Evolutionary conservation across 805 yeast genomes (phyloP).

Genomic region (Schwanniomyces sp.): DNA sequence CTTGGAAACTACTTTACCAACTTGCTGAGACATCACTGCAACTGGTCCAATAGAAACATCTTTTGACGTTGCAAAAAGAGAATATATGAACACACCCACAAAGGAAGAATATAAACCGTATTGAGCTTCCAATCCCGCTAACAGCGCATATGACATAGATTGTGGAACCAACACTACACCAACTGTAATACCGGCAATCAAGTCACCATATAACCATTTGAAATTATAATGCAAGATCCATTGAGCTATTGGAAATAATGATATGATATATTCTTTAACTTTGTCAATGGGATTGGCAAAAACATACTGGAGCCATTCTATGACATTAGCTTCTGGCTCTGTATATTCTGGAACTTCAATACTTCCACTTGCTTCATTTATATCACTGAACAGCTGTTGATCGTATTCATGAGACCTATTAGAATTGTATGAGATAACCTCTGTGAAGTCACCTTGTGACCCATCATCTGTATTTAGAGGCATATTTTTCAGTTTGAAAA

Average conservation of each 20-base stretch:
- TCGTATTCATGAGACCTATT: slow-evolving; percentile 12
- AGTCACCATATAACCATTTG: slow-evolving; percentile 77
- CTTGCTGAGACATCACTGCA: slow-evolving; percentile 90
- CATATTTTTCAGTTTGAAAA: not conserved
- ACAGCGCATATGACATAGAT: slow-evolving; percentile 90
- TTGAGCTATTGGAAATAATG: slow-evolving; percentile 74
- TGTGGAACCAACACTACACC: slow-evolving; percentile 94
- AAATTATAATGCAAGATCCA: slow-evolving; percentile 86
- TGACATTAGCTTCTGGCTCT: slow-evolving; percentile 33
- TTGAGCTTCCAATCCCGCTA: slow-evolving; percentile 79
- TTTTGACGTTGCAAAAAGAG: slow-evolving; percentile 91
- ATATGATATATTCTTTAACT: slow-evolving; percentile 49
- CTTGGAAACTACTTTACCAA: slow-evolving; percentile 69
- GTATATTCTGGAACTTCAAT: slow-evolving; percentile 35
- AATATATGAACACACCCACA: slow-evolving; percentile 84
- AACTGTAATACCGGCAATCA: slow-evolving; percentile 90
- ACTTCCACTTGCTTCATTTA: not conserved
- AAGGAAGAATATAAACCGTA: slow-evolving; percentile 91
- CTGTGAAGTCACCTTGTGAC: not conserved
- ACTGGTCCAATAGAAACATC: slow-evolving; percentile 97
- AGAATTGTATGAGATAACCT: not conserved
- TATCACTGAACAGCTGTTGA: slow-evolving; percentile 7
- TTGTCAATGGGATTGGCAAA: slow-evolving; percentile 39
- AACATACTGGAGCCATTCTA: slow-evolving; percentile 27
- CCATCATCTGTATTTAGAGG: not conserved